phyloP scores from a whole-genome alignment of 192 early-diverging fungal genomes.

The Piromyces finnis region DNA sequence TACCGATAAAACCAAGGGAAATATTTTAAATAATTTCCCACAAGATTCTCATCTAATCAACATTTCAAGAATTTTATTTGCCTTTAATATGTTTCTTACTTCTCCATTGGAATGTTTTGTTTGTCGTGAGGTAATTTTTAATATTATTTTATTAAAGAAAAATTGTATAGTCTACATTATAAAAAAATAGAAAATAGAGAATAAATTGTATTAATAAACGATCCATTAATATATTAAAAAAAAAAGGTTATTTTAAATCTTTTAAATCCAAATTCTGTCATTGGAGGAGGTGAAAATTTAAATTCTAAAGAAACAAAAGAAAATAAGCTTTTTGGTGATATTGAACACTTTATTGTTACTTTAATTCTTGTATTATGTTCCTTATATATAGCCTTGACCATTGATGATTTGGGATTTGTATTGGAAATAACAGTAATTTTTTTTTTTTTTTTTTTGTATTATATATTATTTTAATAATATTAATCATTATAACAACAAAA shows the following conservation, averaged over 20 bases:
- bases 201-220: too few relatives aligned
- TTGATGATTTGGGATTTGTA: slow-evolving; percentile 66
- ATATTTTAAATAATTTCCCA: slow-evolving; percentile 80
- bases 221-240: too few relatives aligned
- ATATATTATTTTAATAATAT: too few relatives aligned
- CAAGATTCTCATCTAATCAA: slow-evolving; percentile 61
- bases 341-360: slow-evolving; percentile 50
- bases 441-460: too few relatives aligned
- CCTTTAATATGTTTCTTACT: slow-evolving; percentile 88
- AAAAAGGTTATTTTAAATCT: neutral
- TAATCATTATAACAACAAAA: too few relatives aligned
- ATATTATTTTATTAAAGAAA: too few relatives aligned
- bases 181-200: too few relatives aligned
- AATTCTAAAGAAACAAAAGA: neutral
- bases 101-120: slow-evolving; percentile 82
- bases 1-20: slow-evolving; percentile 67
- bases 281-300: neutral
- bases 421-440: slow-evolving; percentile 77
- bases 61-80: slow-evolving; percentile 68
- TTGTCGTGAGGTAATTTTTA: slow-evolving; percentile 62
- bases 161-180: too few relatives aligned
- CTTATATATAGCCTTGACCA: slow-evolving; percentile 49
- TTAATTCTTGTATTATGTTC: slow-evolving; percentile 37
- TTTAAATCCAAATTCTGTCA: neutral
- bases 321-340: slow-evolving; percentile 3